Percentiles rank a stretch among this genome's conserved stretches.
Evolutionary conservation across 441 rosid species (phyloP).

Genomic region (Codiaeum variegatum): DNA sequence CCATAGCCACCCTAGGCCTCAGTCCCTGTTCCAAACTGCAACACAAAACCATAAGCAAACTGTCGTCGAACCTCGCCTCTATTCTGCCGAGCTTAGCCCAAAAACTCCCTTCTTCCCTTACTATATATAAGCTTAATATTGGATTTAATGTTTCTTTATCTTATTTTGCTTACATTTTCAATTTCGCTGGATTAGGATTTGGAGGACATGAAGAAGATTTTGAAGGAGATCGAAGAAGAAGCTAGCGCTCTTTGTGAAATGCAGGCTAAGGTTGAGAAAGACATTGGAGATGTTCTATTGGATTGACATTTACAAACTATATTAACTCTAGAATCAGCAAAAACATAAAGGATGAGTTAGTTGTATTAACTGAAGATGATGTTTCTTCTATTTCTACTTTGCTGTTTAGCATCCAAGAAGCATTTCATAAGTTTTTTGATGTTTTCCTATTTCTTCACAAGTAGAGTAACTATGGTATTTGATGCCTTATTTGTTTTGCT

Average conservation of each 20-base stretch:
- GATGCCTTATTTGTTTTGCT: conserved; percentile 16
- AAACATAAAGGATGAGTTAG: too few relatives aligned
- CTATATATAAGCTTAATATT: background rate
- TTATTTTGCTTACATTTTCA: background rate
- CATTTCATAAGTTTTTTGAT: conserved; percentile 53
- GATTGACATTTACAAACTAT: too few relatives aligned
- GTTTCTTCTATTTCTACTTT: conserved; percentile 33
- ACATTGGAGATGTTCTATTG: conserved; percentile 88
- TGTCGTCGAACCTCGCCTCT: too few relatives aligned
- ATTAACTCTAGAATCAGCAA: too few relatives aligned
- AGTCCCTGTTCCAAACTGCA: too few relatives aligned
- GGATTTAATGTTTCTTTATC: background rate
- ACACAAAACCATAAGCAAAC: too few relatives aligned
- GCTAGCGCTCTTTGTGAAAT: conserved; percentile 97
- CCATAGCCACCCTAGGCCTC: too few relatives aligned
- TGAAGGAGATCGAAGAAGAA: conserved; percentile 95
- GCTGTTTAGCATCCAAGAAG: conserved; percentile 52
- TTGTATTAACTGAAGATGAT: conserved; percentile 47
- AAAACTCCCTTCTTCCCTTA: too few relatives aligned
- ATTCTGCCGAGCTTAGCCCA: too few relatives aligned
- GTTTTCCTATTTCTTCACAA: conserved; percentile 40
- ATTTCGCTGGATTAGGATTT: conserved; percentile 49
- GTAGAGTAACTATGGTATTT: conserved; percentile 31
- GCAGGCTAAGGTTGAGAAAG: conserved; percentile 97
- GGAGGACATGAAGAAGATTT: conserved; percentile 92